phyloP scores from a whole-genome alignment of 2,329 filamentous ascomycete genomes.

The Allantophomopsis cytisporea region DNA sequence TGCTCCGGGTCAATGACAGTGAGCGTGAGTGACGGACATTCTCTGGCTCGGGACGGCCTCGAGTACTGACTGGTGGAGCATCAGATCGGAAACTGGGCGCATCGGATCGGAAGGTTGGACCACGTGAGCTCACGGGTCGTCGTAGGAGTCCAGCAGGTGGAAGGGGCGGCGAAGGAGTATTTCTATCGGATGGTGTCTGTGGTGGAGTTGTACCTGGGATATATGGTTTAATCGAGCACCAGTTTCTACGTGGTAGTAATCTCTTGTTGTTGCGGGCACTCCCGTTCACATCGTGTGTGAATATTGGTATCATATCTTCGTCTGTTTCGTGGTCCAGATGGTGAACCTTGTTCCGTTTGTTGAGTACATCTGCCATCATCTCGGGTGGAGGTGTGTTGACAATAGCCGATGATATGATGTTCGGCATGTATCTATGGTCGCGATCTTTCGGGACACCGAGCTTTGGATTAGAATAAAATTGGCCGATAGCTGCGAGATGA shows the following conservation, averaged over 20 bases:
- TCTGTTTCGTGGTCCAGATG: slow-evolving; percentile 68
- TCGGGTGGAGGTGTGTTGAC: slow-evolving; percentile 84
- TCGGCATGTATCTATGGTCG: slow-evolving; percentile 94
- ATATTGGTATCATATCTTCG: slow-evolving; percentile 92
- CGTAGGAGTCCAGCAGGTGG: slow-evolving; percentile 13
- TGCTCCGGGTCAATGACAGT: slow-evolving; percentile 43
- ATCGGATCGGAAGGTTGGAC: slow-evolving; percentile 2
- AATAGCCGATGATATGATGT: slow-evolving; percentile 87
- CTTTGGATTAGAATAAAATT: slow-evolving; percentile 89
- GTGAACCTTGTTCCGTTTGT: slow-evolving; percentile 78
- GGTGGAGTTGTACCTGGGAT: slow-evolving; percentile 66
- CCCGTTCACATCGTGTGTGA: slow-evolving; percentile 77
- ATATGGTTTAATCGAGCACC: slow-evolving; percentile 86
- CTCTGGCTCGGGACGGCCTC: slow-evolving; percentile 22
- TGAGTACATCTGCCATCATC: slow-evolving; percentile 79
- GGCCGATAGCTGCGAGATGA: slow-evolving; percentile 80
- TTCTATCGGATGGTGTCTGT: slow-evolving; percentile 31
- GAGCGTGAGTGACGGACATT: slow-evolving; percentile 35
- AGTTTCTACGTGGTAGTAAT: slow-evolving; percentile 81
- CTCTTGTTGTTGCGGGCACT: slow-evolving; percentile 85
- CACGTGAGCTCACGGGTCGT: slow-evolving; percentile 15
- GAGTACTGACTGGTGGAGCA: slow-evolving; percentile 11
- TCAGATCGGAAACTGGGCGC: neutral
- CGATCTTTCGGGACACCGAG: slow-evolving; percentile 69
- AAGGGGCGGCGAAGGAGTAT: slow-evolving; percentile 20